Evolutionary conservation across 371 early-diverging fungal genomes (phyloP), one percentile per base, ranked within the genome.

Genomic region (Actinomortierella wolfii): DNA sequence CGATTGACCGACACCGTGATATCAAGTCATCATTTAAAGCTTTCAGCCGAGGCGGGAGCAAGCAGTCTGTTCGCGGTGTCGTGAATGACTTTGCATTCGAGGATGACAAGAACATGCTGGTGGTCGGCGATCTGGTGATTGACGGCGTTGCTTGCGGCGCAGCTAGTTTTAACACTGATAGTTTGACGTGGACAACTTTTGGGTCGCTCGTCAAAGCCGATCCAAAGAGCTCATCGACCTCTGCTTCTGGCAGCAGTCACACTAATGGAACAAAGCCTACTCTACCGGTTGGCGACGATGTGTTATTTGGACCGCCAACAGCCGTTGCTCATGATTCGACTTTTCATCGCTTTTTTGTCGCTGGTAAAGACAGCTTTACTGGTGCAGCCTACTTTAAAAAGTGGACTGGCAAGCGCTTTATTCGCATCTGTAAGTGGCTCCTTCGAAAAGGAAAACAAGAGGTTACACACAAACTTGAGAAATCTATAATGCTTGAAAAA

Each of bases 51-150:
- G 45, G 17, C 13, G 40, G 17, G 21, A 52, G 48, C 29, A 65
- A 58, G 59, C 57, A 56, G 13, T 65, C 71, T 18, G 34, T 85
- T 23, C 26, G 57, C 7, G 84, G 83, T 1, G 73, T 83, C 56
- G 79, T 83, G 0, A 54, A 65, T 6, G 85, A 84, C 40, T 68
- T 88, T 14, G 75, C 79, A 11, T 83, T 80, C 49, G 79, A 81
- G 24, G 81, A 79, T 51, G 73, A 80, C 70, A 76, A 65, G 59
- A 70, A 78, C 49, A 67, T 81, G 21, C 63, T 79, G 15, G 81
- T 76, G 1, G 82, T 79, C 6, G 88, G 88, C 6, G 81, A 85
- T 54, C 29, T 87, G 42, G 54, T 57, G 8, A 64, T 87, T 24
- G 64, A 75, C 34, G 81, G 77, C 0, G 55, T 77, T 2, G 57